A percentile compares a stretch with the other conserved stretches of the same genome.
Evolutionary conservation across 108 stramenopile genomes (phyloP).

Genomic region (Skeletonema grethae): DNA sequence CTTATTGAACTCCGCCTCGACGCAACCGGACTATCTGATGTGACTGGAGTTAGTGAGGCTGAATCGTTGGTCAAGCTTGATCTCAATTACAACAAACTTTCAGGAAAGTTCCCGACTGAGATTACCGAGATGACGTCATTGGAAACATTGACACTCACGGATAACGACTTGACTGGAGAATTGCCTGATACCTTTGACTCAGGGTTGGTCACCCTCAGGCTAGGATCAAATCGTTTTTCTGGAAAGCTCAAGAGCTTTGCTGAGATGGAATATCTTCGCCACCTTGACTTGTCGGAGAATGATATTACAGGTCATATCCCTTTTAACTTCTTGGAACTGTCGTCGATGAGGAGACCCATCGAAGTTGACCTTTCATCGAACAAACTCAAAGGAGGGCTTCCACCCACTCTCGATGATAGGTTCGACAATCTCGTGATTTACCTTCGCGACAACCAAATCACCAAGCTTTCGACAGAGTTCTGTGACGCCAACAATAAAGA

Average conservation of each 20-base stretch:
- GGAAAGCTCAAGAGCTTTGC: constrained; percentile 36
- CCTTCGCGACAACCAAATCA: constrained; percentile 69
- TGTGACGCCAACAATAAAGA: constrained; percentile 54
- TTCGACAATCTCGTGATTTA: constrained; percentile 64
- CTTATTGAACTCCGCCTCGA: constrained; percentile 74
- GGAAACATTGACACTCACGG: constrained; percentile 53
- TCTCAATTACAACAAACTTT: constrained; percentile 78
- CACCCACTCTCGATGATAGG: constrained; percentile 55
- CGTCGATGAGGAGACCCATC: constrained; percentile 38
- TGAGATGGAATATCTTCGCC: constrained; percentile 26
- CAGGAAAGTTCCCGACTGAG: constrained; percentile 62
- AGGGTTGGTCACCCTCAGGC: constrained; percentile 34
- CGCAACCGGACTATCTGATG: constrained; percentile 69
- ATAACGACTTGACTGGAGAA: constrained; percentile 55
- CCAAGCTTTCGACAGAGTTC: constrained; percentile 48
- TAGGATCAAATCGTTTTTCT: constrained; percentile 50
- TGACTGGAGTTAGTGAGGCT: constrained; percentile 66
- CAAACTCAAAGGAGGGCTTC: constrained; percentile 46
- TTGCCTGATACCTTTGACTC: constrained; percentile 33
- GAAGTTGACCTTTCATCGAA: constrained; percentile 56
- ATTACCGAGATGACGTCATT: constrained; percentile 52
- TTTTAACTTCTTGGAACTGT: constrained; percentile 37
- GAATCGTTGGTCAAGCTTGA: constrained; percentile 65
- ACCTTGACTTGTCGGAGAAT: constrained; percentile 54
- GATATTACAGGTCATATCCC: constrained; percentile 39